Conservation (phyloP, 164 flowering plant genomes). For the Stephania japonica region DNA sequence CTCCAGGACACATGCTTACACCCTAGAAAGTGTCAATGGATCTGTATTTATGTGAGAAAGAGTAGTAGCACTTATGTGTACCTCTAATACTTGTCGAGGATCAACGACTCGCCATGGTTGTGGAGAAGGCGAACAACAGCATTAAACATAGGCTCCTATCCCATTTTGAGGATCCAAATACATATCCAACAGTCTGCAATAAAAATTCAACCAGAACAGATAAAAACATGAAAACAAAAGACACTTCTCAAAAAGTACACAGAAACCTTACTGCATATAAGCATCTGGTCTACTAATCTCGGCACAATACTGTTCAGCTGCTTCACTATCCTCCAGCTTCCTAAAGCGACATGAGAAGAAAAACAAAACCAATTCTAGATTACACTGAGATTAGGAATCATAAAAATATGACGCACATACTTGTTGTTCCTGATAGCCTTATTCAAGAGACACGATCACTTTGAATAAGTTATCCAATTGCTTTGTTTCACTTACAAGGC, state of each 20-base stretch:
- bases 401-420: not conserved
- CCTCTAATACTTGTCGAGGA: conserved; percentile 92
- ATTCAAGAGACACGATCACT: not conserved
- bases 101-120: conserved; percentile 90
- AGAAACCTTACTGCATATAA: conserved; percentile 77
- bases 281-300: conserved; percentile 98
- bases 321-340: conserved; percentile 94
- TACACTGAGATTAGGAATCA: not conserved
- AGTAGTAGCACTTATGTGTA: conserved; percentile 14
- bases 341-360: conserved; percentile 31
- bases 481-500: conserved; percentile 61
- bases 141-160: conserved; percentile 91
- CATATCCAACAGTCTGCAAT: conserved; percentile 83
- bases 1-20: not conserved
- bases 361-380: not conserved
- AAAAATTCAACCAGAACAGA: conserved; percentile 1
- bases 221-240: conserved; percentile 4
- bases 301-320: conserved; percentile 92
- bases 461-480: not conserved
- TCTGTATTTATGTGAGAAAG: not conserved
- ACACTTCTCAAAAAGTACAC: not conserved
- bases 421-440: not conserved
- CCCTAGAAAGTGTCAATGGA: not conserved
- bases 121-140: conserved; percentile 98
- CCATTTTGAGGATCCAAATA: conserved; percentile 95